Conservation (phyloP, 805 yeast species). For the Candida corydali region DNA sequence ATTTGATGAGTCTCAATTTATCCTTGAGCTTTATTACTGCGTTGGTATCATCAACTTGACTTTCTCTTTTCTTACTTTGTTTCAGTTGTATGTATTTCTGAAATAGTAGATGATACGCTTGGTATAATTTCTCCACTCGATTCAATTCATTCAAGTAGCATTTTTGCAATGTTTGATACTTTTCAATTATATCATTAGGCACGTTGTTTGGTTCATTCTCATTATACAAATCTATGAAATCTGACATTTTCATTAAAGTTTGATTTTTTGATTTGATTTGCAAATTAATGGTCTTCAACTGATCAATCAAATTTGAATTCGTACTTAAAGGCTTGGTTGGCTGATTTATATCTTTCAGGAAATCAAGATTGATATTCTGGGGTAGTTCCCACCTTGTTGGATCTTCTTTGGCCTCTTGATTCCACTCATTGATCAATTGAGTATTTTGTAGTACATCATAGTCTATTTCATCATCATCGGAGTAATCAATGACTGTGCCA, state of each 20-base stretch:
- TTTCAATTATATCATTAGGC: slow-evolving; percentile 10
- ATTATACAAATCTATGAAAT: slow-evolving; percentile 15
- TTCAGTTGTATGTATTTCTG: slow-evolving; percentile 22
- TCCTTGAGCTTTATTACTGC: too few relatives aligned
- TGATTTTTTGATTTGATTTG: slow-evolving; percentile 11
- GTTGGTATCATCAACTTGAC: slow-evolving; percentile 8
- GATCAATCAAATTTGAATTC: background rate
- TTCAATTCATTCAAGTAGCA: slow-evolving; percentile 27
- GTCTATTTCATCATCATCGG: slow-evolving; percentile 8
- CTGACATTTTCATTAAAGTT: slow-evolving; percentile 18
- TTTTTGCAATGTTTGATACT: slow-evolving; percentile 19
- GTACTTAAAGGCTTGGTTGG: background rate
- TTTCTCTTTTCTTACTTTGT: slow-evolving; percentile 5
- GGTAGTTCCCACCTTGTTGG: too few relatives aligned
- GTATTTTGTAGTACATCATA: background rate
- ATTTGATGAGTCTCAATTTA: slow-evolving; percentile 17
- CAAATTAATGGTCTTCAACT: background rate
- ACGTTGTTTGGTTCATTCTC: slow-evolving; percentile 8
- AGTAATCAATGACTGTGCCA: too few relatives aligned
- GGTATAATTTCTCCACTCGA: slow-evolving; percentile 23
- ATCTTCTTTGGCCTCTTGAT: too few relatives aligned
- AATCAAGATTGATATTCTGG: too few relatives aligned
- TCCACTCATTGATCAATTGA: background rate
- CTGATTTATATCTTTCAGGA: too few relatives aligned
- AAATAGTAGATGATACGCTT: slow-evolving; percentile 26